Evolutionary conservation across 768 basidiomycete species (phyloP).

Genomic region (Tephrocybe sp.): DNA sequence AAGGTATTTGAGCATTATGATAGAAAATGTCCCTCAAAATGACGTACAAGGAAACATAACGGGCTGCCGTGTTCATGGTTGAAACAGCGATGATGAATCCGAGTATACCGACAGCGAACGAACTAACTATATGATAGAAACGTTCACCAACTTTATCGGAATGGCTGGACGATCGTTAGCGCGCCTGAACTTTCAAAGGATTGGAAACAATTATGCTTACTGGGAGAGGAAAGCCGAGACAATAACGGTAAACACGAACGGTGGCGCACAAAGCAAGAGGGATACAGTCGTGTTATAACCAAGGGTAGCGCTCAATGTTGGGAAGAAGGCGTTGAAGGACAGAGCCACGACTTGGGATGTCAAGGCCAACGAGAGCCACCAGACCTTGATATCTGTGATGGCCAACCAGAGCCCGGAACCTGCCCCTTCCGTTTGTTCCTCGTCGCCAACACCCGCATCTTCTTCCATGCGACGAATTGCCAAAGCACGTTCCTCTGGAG

Average conservation of each 20-base stretch:
- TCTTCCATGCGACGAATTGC: constrained; percentile 62
- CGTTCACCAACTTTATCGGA: constrained; percentile 73
- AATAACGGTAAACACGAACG: constrained; percentile 63
- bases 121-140: constrained; percentile 58
- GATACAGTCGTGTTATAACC: constrained; percentile 64
- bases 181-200: background rate
- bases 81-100: constrained; percentile 66
- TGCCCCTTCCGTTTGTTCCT: constrained; percentile 24
- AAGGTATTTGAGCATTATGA: background rate
- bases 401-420: constrained; percentile 53
- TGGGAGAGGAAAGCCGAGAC: constrained; percentile 51
- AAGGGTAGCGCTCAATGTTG: constrained; percentile 66
- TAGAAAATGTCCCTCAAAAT: background rate
- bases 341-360: constrained; percentile 49
- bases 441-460: constrained; percentile 38
- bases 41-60: constrained; percentile 63
- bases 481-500: constrained; percentile 51
- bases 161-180: constrained; percentile 38
- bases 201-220: constrained; percentile 26
- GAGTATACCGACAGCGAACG: constrained; percentile 57
- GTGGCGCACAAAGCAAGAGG: constrained; percentile 52
- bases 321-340: constrained; percentile 73
- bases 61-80: constrained; percentile 58
- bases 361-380: constrained; percentile 46
- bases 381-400: constrained; percentile 69